A percentile compares a stretch with the other conserved stretches of the same genome.
Evolutionary conservation across 106 monocot genomes (phyloP).

Genomic region (Phalaenopsis aphrodite): DNA sequence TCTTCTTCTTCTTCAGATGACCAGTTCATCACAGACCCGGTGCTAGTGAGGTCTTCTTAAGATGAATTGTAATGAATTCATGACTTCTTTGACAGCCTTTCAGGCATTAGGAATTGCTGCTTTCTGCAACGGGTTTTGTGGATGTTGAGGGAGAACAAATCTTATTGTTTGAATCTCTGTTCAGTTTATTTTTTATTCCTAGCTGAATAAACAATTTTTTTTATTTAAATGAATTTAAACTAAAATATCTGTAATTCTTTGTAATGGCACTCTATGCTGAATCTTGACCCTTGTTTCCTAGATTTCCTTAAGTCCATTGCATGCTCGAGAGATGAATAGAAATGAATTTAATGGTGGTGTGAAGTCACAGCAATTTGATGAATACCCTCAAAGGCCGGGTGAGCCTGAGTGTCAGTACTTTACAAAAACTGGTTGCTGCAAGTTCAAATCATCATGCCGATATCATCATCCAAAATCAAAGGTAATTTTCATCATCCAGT

Average conservation of each 20-base stretch:
- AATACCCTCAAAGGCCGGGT: not conserved
- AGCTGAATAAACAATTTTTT: not conserved
- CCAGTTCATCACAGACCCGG: not conserved
- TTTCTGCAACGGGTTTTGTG: not conserved
- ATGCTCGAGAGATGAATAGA: not conserved
- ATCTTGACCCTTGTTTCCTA: not conserved
- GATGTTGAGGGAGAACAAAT: not conserved
- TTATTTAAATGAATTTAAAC: not conserved
- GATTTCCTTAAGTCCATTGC: not conserved
- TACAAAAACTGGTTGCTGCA: not conserved
- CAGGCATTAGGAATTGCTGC: not conserved
- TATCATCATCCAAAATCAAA: conserved; percentile 5
- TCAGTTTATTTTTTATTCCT: not conserved
- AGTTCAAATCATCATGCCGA: not conserved
- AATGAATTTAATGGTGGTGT: not conserved
- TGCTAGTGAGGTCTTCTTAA: not conserved
- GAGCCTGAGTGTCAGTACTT: not conserved
- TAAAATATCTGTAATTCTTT: not conserved
- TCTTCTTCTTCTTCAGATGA: not conserved
- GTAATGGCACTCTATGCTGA: not conserved
- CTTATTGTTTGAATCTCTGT: not conserved
- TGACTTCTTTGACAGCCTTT: not conserved
- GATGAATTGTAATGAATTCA: not conserved
- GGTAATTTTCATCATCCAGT: conserved; percentile 26
- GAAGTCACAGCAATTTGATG: not conserved